Conservation (phyloP, 1,284 basidiomycete genomes). For the Cyathus olla region DNA sequence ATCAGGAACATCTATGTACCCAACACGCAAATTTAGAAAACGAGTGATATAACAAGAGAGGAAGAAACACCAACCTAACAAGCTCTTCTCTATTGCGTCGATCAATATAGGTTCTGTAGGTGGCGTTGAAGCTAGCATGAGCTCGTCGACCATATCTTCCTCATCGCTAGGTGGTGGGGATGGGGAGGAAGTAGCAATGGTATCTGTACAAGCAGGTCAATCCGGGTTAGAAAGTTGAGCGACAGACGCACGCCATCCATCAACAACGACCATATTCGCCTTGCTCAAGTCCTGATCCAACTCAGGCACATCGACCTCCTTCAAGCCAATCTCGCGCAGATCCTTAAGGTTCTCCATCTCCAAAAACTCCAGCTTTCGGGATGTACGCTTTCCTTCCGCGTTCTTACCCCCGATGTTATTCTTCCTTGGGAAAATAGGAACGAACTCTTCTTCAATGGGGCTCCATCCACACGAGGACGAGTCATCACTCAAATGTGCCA, state of each 20-base stretch:
- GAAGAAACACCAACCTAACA: slow-evolving; percentile 18
- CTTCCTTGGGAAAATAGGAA: slow-evolving; percentile 57
- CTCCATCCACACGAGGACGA: background rate
- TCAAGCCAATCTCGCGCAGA: slow-evolving; percentile 32
- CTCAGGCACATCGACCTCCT: slow-evolving; percentile 37
- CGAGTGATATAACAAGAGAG: background rate
- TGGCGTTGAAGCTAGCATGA: slow-evolving; percentile 28
- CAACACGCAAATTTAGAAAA: slow-evolving; percentile 5
- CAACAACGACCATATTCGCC: slow-evolving; percentile 63
- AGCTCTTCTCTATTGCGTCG: slow-evolving; percentile 14
- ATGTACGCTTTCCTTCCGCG: background rate
- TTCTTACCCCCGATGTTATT: slow-evolving; percentile 24
- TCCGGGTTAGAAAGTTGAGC: background rate
- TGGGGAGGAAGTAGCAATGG: slow-evolving; percentile 30
- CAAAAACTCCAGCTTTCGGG: slow-evolving; percentile 4
- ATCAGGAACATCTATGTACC: slow-evolving; percentile 44
- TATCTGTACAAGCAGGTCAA: slow-evolving; percentile 17
- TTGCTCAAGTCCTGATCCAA: slow-evolving; percentile 52
- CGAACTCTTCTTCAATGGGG: slow-evolving; percentile 32
- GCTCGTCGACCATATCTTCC: slow-evolving; percentile 31
- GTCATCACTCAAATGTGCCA: slow-evolving; percentile 8
- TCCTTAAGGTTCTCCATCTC: slow-evolving; percentile 34
- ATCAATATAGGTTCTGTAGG: slow-evolving; percentile 20
- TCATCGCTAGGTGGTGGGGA: slow-evolving; percentile 44
- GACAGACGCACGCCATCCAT: slow-evolving; percentile 65